These are phyloP conservation scores for Histomonas meleagridis DNA, from an alignment of 208 protist genomes.

Conservation along the genomic window DNA sequence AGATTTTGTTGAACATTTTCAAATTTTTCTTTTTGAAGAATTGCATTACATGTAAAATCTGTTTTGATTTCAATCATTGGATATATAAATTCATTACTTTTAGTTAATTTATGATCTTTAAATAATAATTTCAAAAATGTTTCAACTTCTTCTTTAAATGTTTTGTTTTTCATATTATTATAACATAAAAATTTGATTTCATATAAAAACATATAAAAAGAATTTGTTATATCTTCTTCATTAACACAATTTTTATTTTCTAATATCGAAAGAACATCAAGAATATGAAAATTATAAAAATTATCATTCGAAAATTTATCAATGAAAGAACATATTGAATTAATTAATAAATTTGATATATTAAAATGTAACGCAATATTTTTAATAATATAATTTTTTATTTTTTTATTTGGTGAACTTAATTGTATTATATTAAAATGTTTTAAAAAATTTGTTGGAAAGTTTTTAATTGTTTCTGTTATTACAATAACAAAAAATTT, in stretches of 20 bases:
- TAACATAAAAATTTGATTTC: not conserved
- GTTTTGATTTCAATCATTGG: not conserved
- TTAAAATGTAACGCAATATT: not conserved
- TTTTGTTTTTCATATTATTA: not conserved
- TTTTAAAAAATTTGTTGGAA: not conserved
- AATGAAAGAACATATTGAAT: not conserved
- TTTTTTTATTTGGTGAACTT: no score
- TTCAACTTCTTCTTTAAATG: not conserved
- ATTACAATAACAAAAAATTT: not conserved
- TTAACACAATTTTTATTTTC: not conserved
- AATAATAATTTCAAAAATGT: not conserved
- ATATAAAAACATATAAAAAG: not conserved
- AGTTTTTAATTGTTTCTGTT: not conserved
- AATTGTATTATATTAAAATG: not conserved
- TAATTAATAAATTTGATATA: not conserved
- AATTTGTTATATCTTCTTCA: not conserved
- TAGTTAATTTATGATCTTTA: not conserved
- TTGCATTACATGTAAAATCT: not conserved
- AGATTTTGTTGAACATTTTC: no score
- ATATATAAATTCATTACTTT: not conserved
- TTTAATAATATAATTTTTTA: not conserved
- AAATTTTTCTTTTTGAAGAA: no score
- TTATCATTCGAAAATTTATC: not conserved
- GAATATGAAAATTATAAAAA: no score
- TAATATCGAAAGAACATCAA: not conserved